These are phyloP conservation scores for Ploettnerulaceae sp. DNA, from an alignment of 2,329 filamentous ascomycete species.

Conservation along the genomic window DNA sequence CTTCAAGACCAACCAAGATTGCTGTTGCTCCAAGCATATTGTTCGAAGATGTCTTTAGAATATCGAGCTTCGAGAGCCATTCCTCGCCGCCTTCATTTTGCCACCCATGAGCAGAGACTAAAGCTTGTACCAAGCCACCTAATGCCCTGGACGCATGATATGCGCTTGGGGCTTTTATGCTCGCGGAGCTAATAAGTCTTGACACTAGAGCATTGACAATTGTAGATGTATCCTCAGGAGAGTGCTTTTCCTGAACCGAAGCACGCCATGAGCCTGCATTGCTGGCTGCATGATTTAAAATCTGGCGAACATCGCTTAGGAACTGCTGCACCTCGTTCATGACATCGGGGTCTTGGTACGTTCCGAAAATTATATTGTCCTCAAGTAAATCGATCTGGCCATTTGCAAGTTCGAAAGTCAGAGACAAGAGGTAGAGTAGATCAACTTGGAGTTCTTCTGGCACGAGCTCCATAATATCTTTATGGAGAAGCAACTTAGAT, in stretches of 20 bases:
- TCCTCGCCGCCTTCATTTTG: conserved; percentile 41
- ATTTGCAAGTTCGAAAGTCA: conserved; percentile 47
- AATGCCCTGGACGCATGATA: conserved; percentile 51
- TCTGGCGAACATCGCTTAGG: conserved; percentile 9
- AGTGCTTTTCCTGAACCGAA: background rate
- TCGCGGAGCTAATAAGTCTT: conserved; percentile 42
- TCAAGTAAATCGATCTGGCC: conserved; percentile 47
- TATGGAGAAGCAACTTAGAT: conserved; percentile 42
- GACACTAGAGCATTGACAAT: conserved; percentile 41
- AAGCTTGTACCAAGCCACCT: conserved; percentile 44
- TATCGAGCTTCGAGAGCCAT: conserved; percentile 41
- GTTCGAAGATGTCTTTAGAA: conserved; percentile 44
- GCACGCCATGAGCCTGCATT: conserved; percentile 43
- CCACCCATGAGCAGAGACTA: conserved; percentile 45
- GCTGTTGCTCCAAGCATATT: conserved; percentile 47
- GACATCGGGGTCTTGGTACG: conserved; percentile 36
- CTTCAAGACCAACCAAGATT: conserved; percentile 48
- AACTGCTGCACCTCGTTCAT: conserved; percentile 21
- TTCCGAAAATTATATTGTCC: conserved; percentile 44
- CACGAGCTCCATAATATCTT: conserved; percentile 37
- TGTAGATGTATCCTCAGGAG: conserved; percentile 33
- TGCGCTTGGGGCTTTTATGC: conserved; percentile 39
- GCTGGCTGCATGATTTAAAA: conserved; percentile 20
- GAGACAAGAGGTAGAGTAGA: conserved; percentile 46
- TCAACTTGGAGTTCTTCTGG: conserved; percentile 44